Evolutionary conservation across 208 protist species (phyloP).

Genomic region (Borovskyia barvae): DNA sequence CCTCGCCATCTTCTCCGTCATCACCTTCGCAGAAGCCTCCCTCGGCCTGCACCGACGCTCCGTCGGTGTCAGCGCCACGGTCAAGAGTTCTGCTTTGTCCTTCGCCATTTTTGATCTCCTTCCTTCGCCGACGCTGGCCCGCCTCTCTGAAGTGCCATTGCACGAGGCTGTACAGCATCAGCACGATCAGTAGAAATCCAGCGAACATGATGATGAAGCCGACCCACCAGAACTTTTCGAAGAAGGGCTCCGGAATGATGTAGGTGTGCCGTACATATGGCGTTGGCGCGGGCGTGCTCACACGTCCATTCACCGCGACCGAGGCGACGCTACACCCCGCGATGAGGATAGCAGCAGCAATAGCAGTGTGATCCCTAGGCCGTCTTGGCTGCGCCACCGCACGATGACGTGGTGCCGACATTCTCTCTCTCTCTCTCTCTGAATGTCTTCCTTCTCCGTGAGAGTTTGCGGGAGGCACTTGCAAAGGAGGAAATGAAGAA

Average conservation of each 20-base stretch:
- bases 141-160: constrained; percentile 38
- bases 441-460: too few relatives aligned
- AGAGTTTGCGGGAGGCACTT: too few relatives aligned
- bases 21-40: too few relatives aligned
- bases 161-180: constrained; percentile 27
- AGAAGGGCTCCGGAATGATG: constrained; percentile 22
- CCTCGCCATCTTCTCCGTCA: not conserved
- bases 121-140: constrained; percentile 28
- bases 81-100: too few relatives aligned
- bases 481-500: constrained; percentile 2
- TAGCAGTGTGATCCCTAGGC: constrained; percentile 2
- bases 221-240: constrained; percentile 39
- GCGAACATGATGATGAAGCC: constrained; percentile 43
- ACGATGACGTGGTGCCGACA: too few relatives aligned
- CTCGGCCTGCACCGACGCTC: too few relatives aligned
- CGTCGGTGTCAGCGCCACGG: too few relatives aligned
- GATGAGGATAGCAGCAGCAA: not conserved
- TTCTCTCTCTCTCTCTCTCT: too few relatives aligned
- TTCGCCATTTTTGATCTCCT: constrained; percentile 41
- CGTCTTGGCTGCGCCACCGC: too few relatives aligned
- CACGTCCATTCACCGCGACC: not conserved
- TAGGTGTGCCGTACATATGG: constrained; percentile 30
- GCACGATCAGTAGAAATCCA: constrained; percentile 20
- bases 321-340: not conserved
- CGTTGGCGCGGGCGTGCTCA: constrained; percentile 6